A percentile compares a stretch with the other conserved stretches of the same genome.
Evolutionary conservation across 495 filamentous ascomycete species (phyloP).

Genomic region (Xylaria acuta): DNA sequence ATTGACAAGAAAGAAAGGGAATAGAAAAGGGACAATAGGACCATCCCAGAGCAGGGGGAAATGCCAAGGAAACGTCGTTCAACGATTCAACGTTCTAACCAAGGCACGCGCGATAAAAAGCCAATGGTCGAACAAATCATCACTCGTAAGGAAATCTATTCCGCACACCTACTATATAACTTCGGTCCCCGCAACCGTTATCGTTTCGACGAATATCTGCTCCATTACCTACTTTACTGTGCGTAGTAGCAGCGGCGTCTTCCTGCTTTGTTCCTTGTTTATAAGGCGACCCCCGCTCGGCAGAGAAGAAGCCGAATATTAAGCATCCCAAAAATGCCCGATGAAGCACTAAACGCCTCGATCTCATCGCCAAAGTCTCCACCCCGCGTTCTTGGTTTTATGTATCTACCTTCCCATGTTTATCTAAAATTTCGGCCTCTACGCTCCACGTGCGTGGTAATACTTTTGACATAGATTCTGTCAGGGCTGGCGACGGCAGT

Average conservation of each 20-base stretch:
- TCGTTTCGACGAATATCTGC: not conserved
- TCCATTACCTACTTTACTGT: not conserved
- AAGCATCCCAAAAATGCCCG: conserved; percentile 14
- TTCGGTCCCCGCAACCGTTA: conserved; percentile 1
- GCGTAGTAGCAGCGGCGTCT: not conserved
- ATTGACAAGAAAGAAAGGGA: not conserved
- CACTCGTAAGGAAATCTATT: not conserved
- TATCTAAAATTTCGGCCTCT: conserved; percentile 1
- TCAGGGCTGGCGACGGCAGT: not conserved
- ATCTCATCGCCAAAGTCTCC: conserved; percentile 18
- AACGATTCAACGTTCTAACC: not conserved
- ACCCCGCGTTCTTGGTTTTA: conserved; percentile 8
- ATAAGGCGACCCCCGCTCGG: not conserved
- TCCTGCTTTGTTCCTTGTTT: not conserved
- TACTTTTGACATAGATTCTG: not conserved
- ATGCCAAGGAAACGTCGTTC: conserved; percentile 19
- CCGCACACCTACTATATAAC: not conserved
- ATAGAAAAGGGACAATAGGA: too few species aligned
- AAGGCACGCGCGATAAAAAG: not conserved
- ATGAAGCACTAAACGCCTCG: conserved; percentile 20
- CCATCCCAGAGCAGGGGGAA: not conserved
- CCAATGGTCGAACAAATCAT: not conserved
- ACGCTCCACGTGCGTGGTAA: not conserved
- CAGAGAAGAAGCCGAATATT: not conserved
- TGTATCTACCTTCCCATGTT: not conserved